Percentiles rank a stretch among this genome's conserved stretches.
Conservation (phyloP, 768 basidiomycete genomes). For the Leucosporidium scottii region DNA sequence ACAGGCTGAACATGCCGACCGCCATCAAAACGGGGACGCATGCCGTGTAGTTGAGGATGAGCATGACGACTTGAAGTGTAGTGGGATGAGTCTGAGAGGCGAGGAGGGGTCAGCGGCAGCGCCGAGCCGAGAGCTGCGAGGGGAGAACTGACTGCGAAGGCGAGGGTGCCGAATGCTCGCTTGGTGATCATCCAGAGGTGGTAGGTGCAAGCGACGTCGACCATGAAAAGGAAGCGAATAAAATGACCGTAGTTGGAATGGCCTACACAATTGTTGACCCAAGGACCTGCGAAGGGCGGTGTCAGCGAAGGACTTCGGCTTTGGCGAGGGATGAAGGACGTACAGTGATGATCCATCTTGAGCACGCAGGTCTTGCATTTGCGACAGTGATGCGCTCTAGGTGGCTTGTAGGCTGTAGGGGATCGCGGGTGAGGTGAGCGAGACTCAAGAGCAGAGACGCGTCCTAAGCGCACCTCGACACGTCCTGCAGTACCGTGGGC, state of each 20-base stretch:
- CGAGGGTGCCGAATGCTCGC: constrained; percentile 19
- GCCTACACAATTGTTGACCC: constrained; percentile 92
- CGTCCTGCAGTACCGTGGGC: constrained; percentile 75
- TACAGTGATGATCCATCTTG: constrained; percentile 63
- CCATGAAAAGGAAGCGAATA: constrained; percentile 84
- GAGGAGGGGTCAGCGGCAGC: neutral
- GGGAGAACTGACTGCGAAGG: neutral
- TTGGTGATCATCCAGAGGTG: constrained; percentile 75
- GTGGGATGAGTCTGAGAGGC: constrained; percentile 59
- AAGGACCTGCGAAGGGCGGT: constrained; percentile 39
- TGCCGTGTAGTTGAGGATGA: constrained; percentile 77
- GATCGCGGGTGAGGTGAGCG: neutral
- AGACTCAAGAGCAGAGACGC: constrained; percentile 58
- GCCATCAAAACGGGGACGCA: constrained; percentile 77
- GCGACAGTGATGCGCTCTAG: constrained; percentile 75
- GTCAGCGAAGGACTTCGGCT: neutral
- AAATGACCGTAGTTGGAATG: constrained; percentile 73
- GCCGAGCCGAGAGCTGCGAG: neutral
- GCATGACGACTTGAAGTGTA: constrained; percentile 63
- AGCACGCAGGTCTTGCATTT: constrained; percentile 77
- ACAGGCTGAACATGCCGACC: constrained; percentile 86
- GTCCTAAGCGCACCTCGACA: constrained; percentile 61
- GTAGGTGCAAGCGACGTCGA: constrained; percentile 80
- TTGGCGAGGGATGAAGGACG: constrained; percentile 26
- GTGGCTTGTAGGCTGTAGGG: constrained; percentile 27